Percentiles rank a stretch among this genome's conserved stretches.
Conservation (phyloP, 208 protist species). For the Entamoeba histolytica region DNA sequence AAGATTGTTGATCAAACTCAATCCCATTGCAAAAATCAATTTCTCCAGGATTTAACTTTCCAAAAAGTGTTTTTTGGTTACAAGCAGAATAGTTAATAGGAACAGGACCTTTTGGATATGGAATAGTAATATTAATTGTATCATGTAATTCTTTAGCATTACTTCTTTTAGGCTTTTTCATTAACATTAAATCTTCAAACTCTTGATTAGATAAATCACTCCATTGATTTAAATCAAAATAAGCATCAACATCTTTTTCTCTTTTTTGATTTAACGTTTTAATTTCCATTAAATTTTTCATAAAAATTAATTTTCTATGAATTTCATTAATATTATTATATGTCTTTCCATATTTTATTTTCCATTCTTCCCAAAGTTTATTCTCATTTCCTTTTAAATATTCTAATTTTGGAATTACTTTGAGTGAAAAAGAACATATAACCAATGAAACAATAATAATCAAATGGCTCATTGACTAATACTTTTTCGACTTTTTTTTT, state of each 20-base stretch:
- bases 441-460: no score
- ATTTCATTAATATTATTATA: background rate
- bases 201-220: background rate
- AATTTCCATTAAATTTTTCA: background rate
- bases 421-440: no score
- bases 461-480: no score
- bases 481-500: no score
- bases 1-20: background rate
- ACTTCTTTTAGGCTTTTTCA: background rate
- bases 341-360: background rate
- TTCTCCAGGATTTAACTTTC: background rate
- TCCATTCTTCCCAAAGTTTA: background rate
- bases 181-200: background rate
- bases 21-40: background rate
- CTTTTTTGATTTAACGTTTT: background rate
- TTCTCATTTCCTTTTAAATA: background rate
- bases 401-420: no score
- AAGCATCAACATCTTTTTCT: background rate
- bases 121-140: background rate
- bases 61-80: background rate
- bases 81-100: background rate
- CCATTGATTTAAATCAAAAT: background rate
- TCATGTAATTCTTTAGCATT: background rate
- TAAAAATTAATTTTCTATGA: background rate
- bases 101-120: background rate